Evolutionary conservation across 208 protist genomes (phyloP), one percentile per base, ranked within the genome.

Genomic region (Wallacemonas sp.): DNA sequence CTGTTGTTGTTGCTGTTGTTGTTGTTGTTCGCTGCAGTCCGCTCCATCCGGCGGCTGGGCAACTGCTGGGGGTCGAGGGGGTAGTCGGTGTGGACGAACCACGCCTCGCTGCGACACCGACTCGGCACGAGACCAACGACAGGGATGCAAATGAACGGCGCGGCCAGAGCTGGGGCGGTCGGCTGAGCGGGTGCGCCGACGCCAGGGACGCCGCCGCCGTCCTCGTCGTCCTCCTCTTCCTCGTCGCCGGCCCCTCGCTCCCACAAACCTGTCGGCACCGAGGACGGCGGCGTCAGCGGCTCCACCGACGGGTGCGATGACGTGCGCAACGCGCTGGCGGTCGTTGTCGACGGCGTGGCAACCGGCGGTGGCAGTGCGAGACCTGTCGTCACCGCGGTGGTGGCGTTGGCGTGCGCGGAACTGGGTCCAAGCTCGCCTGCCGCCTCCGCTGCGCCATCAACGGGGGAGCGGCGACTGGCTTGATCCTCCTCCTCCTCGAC

Each of bases 21-120:
- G 29, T 52, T 43, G 16, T 23, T 3, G 32, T 68, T 70, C 12
- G 36, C 30, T n/a, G n/a, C n/a, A n/a, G n/a, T n/a, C n/a, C n/a
- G n/a, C 3, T 52, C 41, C 16, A 47, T 14, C 21, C 21, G 46
- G 56, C 56, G 1, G 47, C 61, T 47, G 27, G 21, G 44, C 34
- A 54, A 16, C 47, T 24, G 30, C 19, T 41, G 21, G 5, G 46
- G 30, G 24, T 54, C 32, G 47, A 56, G 29, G 9, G 70, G 66
- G 46, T 60, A 62, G 56, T 62, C 48, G 3, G 74, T 65, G 1
- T 70, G 78, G 46, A 72, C 55, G 58, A 85, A 80, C 89, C 89
- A 95, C 26, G 91, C 87, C 46, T 93, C 90, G 33, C 76, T 70
- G 4, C 90, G 90, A 65, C 77, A 92, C 1, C 90, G 87, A 55